Conservation (phyloP, 2,329 filamentous ascomycete species). For the Cytospora piceicola region DNA sequence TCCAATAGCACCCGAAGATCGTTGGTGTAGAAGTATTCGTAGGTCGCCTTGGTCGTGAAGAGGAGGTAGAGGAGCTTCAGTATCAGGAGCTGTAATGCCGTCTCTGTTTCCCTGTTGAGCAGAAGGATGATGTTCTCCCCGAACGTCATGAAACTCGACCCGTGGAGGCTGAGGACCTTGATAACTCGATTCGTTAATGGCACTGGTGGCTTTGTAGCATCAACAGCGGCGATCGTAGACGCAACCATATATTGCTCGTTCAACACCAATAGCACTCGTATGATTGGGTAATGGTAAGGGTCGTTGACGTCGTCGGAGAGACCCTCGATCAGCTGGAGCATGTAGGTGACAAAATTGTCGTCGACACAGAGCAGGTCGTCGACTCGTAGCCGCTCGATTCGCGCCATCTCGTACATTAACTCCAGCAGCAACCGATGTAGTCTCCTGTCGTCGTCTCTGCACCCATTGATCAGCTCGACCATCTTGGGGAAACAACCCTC, state of each 20-base stretch:
- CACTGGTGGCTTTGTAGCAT: constrained; percentile 46
- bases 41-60: constrained; percentile 88
- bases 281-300: constrained; percentile 94
- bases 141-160: constrained; percentile 86
- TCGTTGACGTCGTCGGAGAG: constrained; percentile 86
- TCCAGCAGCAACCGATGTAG: constrained; percentile 84
- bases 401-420: constrained; percentile 93
- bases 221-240: constrained; percentile 56
- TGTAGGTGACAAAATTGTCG: constrained; percentile 80
- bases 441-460: constrained; percentile 66
- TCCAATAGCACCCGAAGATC: constrained; percentile 92
- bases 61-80: constrained; percentile 93
- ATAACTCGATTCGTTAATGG: constrained; percentile 89
- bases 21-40: constrained; percentile 99
- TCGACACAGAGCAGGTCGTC: constrained; percentile 77
- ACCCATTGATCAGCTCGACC: constrained; percentile 75
- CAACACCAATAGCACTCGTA: constrained; percentile 87
- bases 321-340: constrained; percentile 87
- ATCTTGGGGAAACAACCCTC: constrained; percentile 84
- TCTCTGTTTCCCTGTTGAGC: constrained; percentile 92
- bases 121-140: constrained; percentile 96
- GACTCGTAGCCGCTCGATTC: constrained; percentile 78
- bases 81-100: constrained; percentile 92
- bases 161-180: constrained; percentile 83
- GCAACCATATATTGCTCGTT: constrained; percentile 98